Evolutionary conservation across 163 green algal species (phyloP).

Genomic region (Scenedesmus sp.): DNA sequence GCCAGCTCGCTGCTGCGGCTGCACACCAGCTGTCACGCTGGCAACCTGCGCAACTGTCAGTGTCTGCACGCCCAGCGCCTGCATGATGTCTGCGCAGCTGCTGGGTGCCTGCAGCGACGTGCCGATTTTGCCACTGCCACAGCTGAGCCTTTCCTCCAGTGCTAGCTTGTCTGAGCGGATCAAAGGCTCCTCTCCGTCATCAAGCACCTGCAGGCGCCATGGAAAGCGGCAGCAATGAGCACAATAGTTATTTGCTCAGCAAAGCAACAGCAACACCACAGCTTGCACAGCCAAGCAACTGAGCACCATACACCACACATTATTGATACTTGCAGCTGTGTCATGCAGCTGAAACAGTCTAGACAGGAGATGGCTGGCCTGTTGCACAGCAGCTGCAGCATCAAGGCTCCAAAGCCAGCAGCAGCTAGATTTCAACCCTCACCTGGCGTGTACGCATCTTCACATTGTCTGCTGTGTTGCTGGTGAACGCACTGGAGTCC

Average conservation of each 20-base stretch:
- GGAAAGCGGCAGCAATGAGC: neutral
- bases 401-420: neutral
- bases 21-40: slow-evolving; percentile 58
- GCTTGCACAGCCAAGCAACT: too few species aligned
- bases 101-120: neutral
- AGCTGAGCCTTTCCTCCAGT: slow-evolving; percentile 16
- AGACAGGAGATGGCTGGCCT: neutral
- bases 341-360: neutral
- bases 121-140: slow-evolving; percentile 38
- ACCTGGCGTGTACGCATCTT: slow-evolving; percentile 55
- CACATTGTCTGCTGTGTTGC: slow-evolving; percentile 41
- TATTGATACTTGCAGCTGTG: neutral
- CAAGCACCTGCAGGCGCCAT: slow-evolving; percentile 32
- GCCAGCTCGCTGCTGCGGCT: slow-evolving; percentile 52
- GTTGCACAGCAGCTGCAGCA: neutral
- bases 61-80: slow-evolving; percentile 68
- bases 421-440: neutral
- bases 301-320: neutral
- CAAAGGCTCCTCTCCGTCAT: slow-evolving; percentile 48
- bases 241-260: too few species aligned
- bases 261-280: neutral
- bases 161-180: slow-evolving; percentile 41
- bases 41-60: slow-evolving; percentile 64
- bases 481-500: neutral
- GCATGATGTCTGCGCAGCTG: slow-evolving; percentile 61